Percentiles rank a stretch among this genome's conserved stretches.
Evolutionary conservation across 75 land plant genomes (phyloP).

Genomic region (Cryptomeria japonica): DNA sequence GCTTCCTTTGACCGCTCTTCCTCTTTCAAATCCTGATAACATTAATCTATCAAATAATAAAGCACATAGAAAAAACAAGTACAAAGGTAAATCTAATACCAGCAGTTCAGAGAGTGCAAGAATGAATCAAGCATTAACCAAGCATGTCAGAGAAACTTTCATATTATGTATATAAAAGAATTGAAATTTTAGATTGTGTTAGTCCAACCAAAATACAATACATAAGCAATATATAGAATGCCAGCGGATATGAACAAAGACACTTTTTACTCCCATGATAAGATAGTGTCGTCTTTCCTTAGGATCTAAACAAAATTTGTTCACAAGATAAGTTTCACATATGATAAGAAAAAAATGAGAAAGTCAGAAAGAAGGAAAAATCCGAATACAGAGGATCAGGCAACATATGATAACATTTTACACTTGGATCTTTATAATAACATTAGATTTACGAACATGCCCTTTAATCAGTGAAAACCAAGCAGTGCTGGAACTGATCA

Average conservation of each 20-base stretch:
- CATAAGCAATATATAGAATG: background rate
- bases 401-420: background rate
- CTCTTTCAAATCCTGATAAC: conserved; percentile 77
- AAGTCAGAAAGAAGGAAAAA: background rate
- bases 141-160: background rate
- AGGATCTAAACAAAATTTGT: background rate
- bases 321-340: background rate
- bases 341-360: background rate
- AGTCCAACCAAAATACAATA: background rate
- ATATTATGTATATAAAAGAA: background rate
- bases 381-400: background rate
- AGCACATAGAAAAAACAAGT: background rate
- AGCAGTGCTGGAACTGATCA: background rate
- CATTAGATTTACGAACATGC: background rate
- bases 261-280: background rate
- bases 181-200: background rate
- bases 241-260: background rate
- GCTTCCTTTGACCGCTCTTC: conserved; percentile 76
- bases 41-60: background rate
- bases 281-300: background rate
- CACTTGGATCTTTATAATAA: background rate
- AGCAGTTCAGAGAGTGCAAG: background rate
- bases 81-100: background rate
- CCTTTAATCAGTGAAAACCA: background rate
- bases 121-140: background rate